Conservation (phyloP, 1,284 basidiomycete genomes). For the Fomitopsis betulina region DNA sequence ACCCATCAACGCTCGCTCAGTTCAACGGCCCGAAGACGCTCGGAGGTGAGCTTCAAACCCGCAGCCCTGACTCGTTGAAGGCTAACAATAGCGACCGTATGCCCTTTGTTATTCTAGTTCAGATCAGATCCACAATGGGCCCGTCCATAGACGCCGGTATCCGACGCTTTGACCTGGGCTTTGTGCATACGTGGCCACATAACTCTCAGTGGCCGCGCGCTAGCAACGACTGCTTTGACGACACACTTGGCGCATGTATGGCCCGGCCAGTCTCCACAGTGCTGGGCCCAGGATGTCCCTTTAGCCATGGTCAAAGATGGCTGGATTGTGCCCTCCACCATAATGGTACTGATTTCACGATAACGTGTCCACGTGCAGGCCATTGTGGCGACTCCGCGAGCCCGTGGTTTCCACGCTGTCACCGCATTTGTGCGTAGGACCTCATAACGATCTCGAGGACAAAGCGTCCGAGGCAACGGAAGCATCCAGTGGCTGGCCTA, state of each 20-base stretch:
- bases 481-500: not conserved
- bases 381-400: not conserved
- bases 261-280: not conserved
- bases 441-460: not conserved
- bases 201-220: not conserved
- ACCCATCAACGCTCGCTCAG: no score
- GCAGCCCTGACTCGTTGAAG: no score
- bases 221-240: not conserved
- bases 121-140: not conserved
- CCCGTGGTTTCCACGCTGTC: not conserved
- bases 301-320: not conserved
- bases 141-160: not conserved
- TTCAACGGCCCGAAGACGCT: no score
- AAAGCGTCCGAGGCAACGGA: not conserved
- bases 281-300: not conserved
- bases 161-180: not conserved
- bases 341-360: not conserved
- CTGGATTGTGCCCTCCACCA: not conserved
- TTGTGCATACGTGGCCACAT: not conserved
- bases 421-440: not conserved
- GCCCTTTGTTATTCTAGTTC: no score
- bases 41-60: no score
- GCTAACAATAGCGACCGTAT: no score
- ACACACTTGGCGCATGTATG: not conserved
- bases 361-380: not conserved